Percentiles rank a stretch among this genome's conserved stretches.
These are phyloP conservation scores for Rhodofomes roseus DNA, from an alignment of 1,284 basidiomycete species.

Conservation along the genomic window DNA sequence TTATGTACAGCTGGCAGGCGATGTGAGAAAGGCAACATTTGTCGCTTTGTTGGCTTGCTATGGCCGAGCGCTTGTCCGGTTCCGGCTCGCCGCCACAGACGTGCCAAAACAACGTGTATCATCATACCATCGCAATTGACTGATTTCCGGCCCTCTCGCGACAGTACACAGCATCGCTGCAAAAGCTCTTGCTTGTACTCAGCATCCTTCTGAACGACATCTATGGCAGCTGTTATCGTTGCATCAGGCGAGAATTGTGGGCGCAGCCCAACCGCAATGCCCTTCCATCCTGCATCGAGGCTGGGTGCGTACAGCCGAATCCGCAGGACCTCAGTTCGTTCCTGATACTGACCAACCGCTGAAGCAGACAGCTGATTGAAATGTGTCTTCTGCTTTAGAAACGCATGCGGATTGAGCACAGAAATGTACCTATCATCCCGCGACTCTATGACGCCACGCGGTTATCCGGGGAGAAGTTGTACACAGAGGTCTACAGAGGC, in stretches of 20 bases:
- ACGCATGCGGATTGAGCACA: neutral
- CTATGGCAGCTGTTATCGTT: neutral
- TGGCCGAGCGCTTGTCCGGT: neutral
- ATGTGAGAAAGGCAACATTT: neutral
- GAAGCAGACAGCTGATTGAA: neutral
- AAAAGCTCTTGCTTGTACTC: neutral
- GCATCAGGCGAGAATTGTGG: neutral
- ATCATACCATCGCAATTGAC: neutral
- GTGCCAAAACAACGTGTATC: neutral
- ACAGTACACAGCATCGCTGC: neutral
- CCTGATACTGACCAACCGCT: neutral
- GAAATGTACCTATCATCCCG: neutral
- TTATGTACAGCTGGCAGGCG: conserved; percentile 1
- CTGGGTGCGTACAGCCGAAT: neutral
- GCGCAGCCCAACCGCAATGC: neutral
- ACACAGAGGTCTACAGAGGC: neutral
- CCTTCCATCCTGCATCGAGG: neutral
- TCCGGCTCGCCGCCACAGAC: neutral
- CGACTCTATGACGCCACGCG: neutral
- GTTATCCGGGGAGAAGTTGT: neutral
- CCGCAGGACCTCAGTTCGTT: neutral
- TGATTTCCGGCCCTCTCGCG: neutral
- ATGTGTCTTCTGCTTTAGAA: neutral
- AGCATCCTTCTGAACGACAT: neutral
- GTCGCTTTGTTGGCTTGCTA: neutral